Base-by-base conservation (phyloP, 2,329 filamentous ascomycete genomes). In the Rutstroemia sp. region DNA sequence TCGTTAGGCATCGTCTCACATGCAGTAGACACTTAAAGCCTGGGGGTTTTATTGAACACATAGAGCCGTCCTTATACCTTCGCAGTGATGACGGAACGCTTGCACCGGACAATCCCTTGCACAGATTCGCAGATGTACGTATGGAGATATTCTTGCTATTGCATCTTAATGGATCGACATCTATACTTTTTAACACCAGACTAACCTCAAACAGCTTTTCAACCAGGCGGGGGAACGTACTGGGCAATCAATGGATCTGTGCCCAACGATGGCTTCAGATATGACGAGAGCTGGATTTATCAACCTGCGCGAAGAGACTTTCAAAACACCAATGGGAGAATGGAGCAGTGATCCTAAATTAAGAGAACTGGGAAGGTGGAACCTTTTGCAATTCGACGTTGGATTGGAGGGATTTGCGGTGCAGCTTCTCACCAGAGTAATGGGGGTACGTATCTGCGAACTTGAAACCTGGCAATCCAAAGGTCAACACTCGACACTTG, bases 31-130 rank as follows among this genome's bases (percentile, higher is more conserved):
- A 72, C 46, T 60, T 71, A 2, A 65, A 63, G 41, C 71, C 71
- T 4, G 72, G 72, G 5, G 73, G 71, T 1, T 75, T 67, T 63
- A 61, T 69, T 18, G 66, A 70, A 49, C 60, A 69, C 21, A 50
- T 67, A 25, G 69, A 70, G 56, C 57, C 62, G n/a, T 59, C 62
- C 16, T 54, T 66, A 19, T 34, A 58, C n/a, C 37, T 66, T 18
- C 61, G 55, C 27, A 76, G 71, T 57, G 79, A 81, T 59, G 78
- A 80, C 58, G 73, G 62, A 21, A 77, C 73, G 5, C 68, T 80
- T 49, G 50, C 66, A 4, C 65, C 64, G 0, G 66, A 75, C 21
- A 71, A 70, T 16, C 66, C 74, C 0, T 60, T 79, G 6, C 63
- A 67, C 18, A 65, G 60, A 8, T 80, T 78, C 70, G 66, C 72